Percentiles rank a stretch among this genome's conserved stretches.
phyloP scores from a whole-genome alignment of 441 rosid genomes.

The Syzygium syzygioides region DNA sequence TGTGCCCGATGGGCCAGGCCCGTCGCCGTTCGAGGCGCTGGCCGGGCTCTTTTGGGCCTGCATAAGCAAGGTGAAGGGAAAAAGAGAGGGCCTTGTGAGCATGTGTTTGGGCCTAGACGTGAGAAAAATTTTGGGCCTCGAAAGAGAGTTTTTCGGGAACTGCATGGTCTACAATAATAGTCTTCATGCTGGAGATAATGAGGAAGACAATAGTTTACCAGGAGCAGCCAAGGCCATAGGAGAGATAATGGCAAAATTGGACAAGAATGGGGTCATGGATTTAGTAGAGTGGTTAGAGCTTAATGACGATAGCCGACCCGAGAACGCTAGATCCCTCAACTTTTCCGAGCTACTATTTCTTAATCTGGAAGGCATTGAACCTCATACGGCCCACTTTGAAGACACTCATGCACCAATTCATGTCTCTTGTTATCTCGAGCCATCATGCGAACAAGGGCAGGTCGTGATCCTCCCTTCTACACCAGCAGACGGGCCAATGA shows the following conservation, averaged over 20 bases:
- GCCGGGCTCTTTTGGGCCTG: conserved; percentile 56
- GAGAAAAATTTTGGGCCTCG: conserved; percentile 40
- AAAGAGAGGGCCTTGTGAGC: conserved; percentile 22
- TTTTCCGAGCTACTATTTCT: conserved; percentile 35
- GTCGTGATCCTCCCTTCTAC: conserved; percentile 40
- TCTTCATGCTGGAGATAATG: background rate
- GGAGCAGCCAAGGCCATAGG: conserved; percentile 30
- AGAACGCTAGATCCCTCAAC: conserved; percentile 9
- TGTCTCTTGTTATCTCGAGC: conserved; percentile 39
- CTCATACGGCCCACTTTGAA: conserved; percentile 25
- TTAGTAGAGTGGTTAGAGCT: conserved; percentile 49
- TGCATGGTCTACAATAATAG: conserved; percentile 46
- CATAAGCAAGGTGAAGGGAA: conserved; percentile 40
- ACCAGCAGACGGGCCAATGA: conserved; percentile 24
- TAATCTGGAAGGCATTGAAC: conserved; percentile 24
- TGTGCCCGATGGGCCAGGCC: background rate
- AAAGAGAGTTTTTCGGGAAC: conserved; percentile 52
- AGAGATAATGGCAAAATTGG: conserved; percentile 25
- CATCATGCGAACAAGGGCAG: conserved; percentile 32
- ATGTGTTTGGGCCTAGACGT: conserved; percentile 48
- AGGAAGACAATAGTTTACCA: conserved; percentile 1
- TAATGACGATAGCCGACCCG: background rate
- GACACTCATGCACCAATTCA: conserved; percentile 27
- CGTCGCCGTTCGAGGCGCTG: conserved; percentile 40
- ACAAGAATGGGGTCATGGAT: conserved; percentile 37